Percentiles rank a stretch among this genome's conserved stretches.
Conservation (phyloP, 73 alveolate genomes). For the Stentor coeruleus region DNA sequence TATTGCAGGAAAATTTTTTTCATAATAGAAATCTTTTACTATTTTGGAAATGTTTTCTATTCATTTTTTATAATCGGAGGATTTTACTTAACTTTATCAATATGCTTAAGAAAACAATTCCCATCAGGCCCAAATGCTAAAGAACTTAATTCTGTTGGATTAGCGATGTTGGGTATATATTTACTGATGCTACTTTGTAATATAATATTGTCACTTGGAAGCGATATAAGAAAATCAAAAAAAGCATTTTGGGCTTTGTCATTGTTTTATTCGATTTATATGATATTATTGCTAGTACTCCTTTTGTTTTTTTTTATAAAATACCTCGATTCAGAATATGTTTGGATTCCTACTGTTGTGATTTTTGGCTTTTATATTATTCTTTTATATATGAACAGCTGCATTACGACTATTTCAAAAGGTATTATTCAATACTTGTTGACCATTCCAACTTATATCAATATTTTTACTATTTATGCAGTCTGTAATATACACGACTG, state of each 20-base stretch:
- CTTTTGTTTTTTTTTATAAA: not conserved
- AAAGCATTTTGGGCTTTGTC: not conserved
- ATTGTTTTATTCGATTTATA: constrained; percentile 11
- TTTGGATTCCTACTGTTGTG: not conserved
- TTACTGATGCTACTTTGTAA: not conserved
- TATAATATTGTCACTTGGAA: constrained; percentile 11
- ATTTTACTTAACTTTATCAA: not conserved
- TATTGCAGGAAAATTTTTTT: not conserved
- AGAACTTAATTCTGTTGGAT: not conserved
- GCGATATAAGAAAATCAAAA: not conserved
- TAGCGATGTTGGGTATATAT: not conserved
- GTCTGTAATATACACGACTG: constrained; percentile 26
- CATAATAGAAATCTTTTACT: too few species aligned
- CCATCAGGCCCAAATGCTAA: not conserved
- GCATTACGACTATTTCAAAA: not conserved
- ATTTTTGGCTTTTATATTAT: not conserved
- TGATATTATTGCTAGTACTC: constrained; percentile 8
- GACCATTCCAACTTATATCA: not conserved
- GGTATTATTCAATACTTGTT: constrained; percentile 39
- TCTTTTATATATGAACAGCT: not conserved
- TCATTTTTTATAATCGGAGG: not conserved
- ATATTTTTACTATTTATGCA: constrained; percentile 18
- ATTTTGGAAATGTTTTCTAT: too few species aligned
- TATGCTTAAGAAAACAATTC: not conserved
- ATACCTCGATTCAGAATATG: not conserved